Base-by-base conservation (phyloP, 495 filamentous ascomycete species). In the Aspergillus ellipticus region DNA sequence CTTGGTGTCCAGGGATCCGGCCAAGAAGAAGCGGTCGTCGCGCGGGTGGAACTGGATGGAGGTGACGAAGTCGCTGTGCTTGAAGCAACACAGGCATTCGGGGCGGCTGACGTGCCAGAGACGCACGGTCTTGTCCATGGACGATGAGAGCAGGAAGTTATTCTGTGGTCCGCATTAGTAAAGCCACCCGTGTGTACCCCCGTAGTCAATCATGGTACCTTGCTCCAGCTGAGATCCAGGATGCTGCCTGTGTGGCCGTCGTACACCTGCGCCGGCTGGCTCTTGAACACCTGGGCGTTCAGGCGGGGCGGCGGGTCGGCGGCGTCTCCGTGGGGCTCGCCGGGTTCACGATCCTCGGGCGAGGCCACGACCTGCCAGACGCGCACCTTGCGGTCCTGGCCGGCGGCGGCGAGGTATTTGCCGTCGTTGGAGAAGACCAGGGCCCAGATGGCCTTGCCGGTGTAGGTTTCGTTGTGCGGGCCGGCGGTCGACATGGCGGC, bases 61-160 rank as follows among this genome's bases (percentile, higher is more conserved):
- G 0, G 93, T 96, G 46, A 97, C 92, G 64, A 96, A 96, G 67
- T 99, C 94, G 61, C 86, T 92, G 69, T 99, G 94, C 66, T 94
- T 92, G 70, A 99, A 99, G 29, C 89, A 92, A 67, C 91, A 96
- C 4, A 99, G 79, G 64, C 92, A 96, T 67, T 97, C 92, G 2
- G 79, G 66, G 45, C 93, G 79, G 66, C 83, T 92, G 39, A 93
- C 77, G 72, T 97, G 94, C 94, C 94, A 99, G 48, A 99, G 74
- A 15, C 92, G 82, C 21, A 99, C 95, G 3, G 94, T 97, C 73
- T 96, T 97, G 69, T 99, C 94, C 90, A 96, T 97, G 0, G 92
- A 96, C 0, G 92, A 96, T 24, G 93, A 96, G 26, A 99, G 81
- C 49, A 99, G 76, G 60, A 99, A 99, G 61, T 96, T 96, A 65